Evolutionary conservation across 495 filamentous ascomycete genomes (phyloP), one percentile per base, ranked within the genome.

Genomic region (Xylaria castorea): DNA sequence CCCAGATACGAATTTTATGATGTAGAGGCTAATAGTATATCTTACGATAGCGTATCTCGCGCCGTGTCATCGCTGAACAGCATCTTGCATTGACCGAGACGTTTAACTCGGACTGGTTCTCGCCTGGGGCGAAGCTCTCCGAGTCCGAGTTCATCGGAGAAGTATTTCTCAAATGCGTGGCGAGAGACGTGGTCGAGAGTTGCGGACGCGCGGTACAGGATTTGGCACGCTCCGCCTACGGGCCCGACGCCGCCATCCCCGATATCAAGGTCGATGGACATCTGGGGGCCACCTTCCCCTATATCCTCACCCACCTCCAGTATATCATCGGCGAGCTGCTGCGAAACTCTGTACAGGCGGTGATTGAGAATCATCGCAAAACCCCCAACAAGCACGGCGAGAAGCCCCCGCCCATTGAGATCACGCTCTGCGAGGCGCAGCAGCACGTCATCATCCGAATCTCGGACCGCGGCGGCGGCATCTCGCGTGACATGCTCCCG

Each of bases 371-470:
- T 75, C 81, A 84, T 68, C 70, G 76, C 66, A 60, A 75, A 11
- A 76, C 81, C 32, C 78, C 80, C 12, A 60, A 80, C 25, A 70
- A 78, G 6, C 76, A 81, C 0, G 90, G 91, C 14, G 70, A 79
- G 5, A 78, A 82, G 0, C 91, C 92, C 8, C 93, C 94, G 0
- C 94, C 95, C 5, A 96, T 99, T 75, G 91, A 97, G 73, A 93
- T 99, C 34, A 91, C 97, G 20, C 91, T 99, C 69, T 98, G 95
- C 83, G 95, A 99, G 82, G 93, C 94, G 5, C 88, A 90, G 3
- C 94, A 98, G 79, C 95, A 99, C 85, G 94, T 98, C 74, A 98
- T 97, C 76, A 93, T 99, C 83, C 90, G 96, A 42, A 92, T 98
- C 36, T 97, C 95, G 0, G 96, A 99, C 80, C 94, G 93, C 81